phyloP scores from a whole-genome alignment of 108 stramenopile species.

The Skeletonema potamos region DNA sequence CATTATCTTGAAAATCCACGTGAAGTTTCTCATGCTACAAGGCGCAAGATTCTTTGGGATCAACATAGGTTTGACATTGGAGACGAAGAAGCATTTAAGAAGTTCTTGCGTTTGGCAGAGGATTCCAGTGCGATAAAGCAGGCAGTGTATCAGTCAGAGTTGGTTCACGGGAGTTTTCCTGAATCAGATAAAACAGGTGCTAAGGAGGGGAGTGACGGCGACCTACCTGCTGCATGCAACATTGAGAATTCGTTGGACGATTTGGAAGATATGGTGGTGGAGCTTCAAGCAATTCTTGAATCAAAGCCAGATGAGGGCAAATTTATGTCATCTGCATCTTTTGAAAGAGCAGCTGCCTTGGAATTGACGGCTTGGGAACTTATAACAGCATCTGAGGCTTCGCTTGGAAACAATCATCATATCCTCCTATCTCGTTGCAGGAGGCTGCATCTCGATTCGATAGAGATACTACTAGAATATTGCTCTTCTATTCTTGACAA shows the following conservation, averaged over 20 bases:
- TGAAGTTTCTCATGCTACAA: slow-evolving; percentile 65
- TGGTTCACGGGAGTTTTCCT: slow-evolving; percentile 57
- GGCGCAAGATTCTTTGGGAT: slow-evolving; percentile 70
- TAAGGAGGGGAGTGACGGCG: slow-evolving; percentile 22
- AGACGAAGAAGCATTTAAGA: slow-evolving; percentile 19
- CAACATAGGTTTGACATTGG: slow-evolving; percentile 89
- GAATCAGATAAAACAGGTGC: slow-evolving; percentile 37
- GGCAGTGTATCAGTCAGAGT: slow-evolving; percentile 37
- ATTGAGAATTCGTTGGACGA: slow-evolving; percentile 67
- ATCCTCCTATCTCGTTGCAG: slow-evolving; percentile 65
- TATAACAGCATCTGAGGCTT: slow-evolving; percentile 45
- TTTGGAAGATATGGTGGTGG: slow-evolving; percentile 58
- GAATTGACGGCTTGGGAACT: slow-evolving; percentile 63
- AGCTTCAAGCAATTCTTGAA: slow-evolving; percentile 28
- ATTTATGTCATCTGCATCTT: slow-evolving; percentile 8
- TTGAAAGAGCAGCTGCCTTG: slow-evolving; percentile 58
- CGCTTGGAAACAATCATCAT: slow-evolving; percentile 57
- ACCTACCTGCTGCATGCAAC: slow-evolving; percentile 40
- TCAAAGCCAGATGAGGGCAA: not conserved
- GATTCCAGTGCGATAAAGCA: slow-evolving; percentile 15
- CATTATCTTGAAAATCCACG: slow-evolving; percentile 70
- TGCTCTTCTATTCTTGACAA: slow-evolving; percentile 17
- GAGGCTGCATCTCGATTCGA: slow-evolving; percentile 59
- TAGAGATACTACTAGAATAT: slow-evolving; percentile 37
- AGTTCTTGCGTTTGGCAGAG: slow-evolving; percentile 8